These are phyloP conservation scores for Litsea cubeba DNA, from an alignment of 164 flowering plant species.

Conservation along the genomic window DNA sequence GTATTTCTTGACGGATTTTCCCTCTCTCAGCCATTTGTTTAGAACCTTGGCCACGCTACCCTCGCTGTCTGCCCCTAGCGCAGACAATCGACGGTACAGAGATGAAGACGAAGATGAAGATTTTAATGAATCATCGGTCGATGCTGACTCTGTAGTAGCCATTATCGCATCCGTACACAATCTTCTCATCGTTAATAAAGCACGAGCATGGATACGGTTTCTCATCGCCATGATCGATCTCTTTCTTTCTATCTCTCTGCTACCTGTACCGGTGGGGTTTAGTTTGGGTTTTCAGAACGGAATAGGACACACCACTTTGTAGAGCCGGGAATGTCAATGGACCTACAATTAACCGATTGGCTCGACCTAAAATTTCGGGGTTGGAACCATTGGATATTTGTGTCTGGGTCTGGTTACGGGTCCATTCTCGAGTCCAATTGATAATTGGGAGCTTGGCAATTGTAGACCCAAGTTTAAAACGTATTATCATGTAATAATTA, in stretches of 20 bases:
- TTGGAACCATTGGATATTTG: no score
- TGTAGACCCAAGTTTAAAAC: no score
- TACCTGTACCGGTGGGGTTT: not conserved
- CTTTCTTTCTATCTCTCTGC: not conserved
- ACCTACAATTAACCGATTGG: no score
- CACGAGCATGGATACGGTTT: not conserved
- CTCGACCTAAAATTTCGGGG: no score
- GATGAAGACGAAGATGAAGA: not conserved
- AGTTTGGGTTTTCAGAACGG: not conserved
- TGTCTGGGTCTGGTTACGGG: no score
- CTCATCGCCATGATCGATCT: not conserved
- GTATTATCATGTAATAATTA: no score
- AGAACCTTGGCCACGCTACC: conserved; percentile 32
- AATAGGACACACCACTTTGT: no score
- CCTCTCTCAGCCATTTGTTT: conserved; percentile 39
- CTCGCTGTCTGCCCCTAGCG: conserved; percentile 22
- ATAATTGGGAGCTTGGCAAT: no score
- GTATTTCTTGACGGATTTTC: conserved; percentile 28
- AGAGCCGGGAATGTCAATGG: no score
- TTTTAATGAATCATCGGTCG: not conserved
- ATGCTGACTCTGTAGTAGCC: not conserved
- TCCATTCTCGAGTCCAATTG: no score
- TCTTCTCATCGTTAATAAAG: conserved; percentile 2
- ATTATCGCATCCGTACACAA: conserved; percentile 3
- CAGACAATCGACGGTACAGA: conserved; percentile 44